Percentiles rank a stretch among this genome's conserved stretches.
Evolutionary conservation across 2,329 filamentous ascomycete species (phyloP).

Genomic region (Fusarium sp.): DNA sequence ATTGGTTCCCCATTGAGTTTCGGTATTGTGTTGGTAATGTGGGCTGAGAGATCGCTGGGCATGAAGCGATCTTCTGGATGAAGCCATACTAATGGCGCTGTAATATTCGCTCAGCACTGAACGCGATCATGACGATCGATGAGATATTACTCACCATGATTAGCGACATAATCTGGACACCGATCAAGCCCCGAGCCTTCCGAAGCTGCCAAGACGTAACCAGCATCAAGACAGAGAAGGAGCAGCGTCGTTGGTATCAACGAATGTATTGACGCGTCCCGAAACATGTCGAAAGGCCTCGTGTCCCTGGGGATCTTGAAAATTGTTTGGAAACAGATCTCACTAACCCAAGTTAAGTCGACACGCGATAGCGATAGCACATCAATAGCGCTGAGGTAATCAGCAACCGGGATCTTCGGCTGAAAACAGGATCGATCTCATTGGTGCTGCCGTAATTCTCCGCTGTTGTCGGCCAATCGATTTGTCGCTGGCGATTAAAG

Average conservation of each 20-base stretch:
- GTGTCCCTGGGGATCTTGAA: neutral
- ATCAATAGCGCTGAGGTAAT: slow-evolving; percentile 9
- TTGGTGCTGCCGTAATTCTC: slow-evolving; percentile 1
- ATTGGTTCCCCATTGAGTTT: slow-evolving; percentile 29
- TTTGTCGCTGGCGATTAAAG: neutral
- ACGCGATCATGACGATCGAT: neutral
- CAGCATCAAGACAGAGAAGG: neutral
- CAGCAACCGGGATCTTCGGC: slow-evolving; percentile 23
- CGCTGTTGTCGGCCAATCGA: neutral
- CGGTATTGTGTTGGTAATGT: slow-evolving; percentile 45
- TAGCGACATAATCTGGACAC: slow-evolving; percentile 45
- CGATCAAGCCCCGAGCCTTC: slow-evolving; percentile 8
- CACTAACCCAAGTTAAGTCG: neutral
- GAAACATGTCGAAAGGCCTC: slow-evolving; percentile 12
- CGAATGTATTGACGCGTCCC: neutral
- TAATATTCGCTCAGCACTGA: neutral
- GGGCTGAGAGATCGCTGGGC: slow-evolving; percentile 45
- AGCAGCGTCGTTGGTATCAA: slow-evolving; percentile 6
- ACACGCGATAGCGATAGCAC: slow-evolving; percentile 10
- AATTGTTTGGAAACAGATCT: slow-evolving; percentile 9
- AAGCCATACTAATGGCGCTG: slow-evolving; percentile 48
- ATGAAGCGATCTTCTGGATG: slow-evolving; percentile 46
- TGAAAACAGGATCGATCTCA: neutral
- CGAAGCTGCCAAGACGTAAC: slow-evolving; percentile 12
- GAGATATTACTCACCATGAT: slow-evolving; percentile 40